Evolutionary conservation across 148 eudicot genomes (phyloP).

Genomic region (Persicaria maculosa): DNA sequence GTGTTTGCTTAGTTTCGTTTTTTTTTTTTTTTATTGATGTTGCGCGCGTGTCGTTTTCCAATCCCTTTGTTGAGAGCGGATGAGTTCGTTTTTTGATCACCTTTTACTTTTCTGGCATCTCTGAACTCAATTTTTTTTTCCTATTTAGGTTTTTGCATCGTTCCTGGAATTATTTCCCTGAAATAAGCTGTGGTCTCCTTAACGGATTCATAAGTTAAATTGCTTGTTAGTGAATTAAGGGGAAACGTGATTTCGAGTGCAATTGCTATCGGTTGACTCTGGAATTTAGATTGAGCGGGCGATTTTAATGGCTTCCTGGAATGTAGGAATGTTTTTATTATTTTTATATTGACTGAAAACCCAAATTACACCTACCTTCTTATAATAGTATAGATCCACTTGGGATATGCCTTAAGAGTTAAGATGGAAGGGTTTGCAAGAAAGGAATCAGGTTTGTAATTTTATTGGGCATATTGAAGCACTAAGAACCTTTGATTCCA

Average conservation of each 20-base stretch:
- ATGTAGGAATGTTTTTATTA: not conserved
- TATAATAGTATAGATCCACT: not conserved
- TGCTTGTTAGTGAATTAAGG: not conserved
- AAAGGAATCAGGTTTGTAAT: constrained; percentile 3
- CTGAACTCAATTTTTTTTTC: not conserved
- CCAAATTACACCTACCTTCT: not conserved
- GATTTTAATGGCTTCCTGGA: not conserved
- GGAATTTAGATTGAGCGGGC: not conserved
- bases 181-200: not conserved
- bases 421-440: constrained; percentile 7
- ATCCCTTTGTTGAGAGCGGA: not conserved
- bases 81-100: not conserved
- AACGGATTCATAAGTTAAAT: not conserved
- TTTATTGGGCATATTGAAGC: not conserved
- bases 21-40: not conserved
- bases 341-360: not conserved
- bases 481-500: constrained; percentile 5
- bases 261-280: not conserved
- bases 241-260: not conserved
- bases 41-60: not conserved
- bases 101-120: not conserved
- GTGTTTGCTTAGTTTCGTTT: not conserved
- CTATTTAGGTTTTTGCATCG: not conserved
- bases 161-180: not conserved
- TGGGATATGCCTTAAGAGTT: constrained; percentile 1